A percentile compares a stretch with the other conserved stretches of the same genome.
These are phyloP conservation scores for Daldinia caldariorum DNA, from an alignment of 495 filamentous ascomycete species.

Conservation along the genomic window DNA sequence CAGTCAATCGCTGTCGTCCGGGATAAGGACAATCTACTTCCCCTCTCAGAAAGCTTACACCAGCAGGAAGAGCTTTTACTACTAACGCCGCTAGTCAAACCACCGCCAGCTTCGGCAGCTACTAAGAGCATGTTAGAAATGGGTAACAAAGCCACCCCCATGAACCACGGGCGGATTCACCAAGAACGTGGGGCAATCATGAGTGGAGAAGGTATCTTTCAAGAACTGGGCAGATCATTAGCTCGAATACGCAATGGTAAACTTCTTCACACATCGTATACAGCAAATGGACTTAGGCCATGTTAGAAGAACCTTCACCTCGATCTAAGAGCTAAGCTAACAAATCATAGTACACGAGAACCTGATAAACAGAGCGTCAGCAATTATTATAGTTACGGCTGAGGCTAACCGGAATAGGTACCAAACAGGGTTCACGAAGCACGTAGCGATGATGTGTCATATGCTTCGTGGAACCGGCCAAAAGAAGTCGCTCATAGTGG, in stretches of 20 bases:
- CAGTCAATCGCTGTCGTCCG: slow-evolving; percentile 86
- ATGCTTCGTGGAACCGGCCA: slow-evolving; percentile 64
- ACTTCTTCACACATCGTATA: slow-evolving; percentile 90
- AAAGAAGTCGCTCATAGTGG: slow-evolving; percentile 80
- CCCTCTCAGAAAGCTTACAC: slow-evolving; percentile 78
- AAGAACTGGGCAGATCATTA: slow-evolving; percentile 81
- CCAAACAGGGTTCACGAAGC: slow-evolving; percentile 90
- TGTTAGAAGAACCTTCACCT: slow-evolving; percentile 44
- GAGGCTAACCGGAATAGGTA: slow-evolving; percentile 92
- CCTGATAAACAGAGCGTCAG: slow-evolving; percentile 83
- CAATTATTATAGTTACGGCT: slow-evolving; percentile 86
- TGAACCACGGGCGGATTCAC: slow-evolving; percentile 64
- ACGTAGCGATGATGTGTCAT: slow-evolving; percentile 90
- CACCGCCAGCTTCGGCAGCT: slow-evolving; percentile 81
- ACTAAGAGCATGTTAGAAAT: slow-evolving; percentile 63
- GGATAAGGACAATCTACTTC: slow-evolving; percentile 80
- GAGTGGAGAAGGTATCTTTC: slow-evolving; percentile 87
- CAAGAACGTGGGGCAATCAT: slow-evolving; percentile 75
- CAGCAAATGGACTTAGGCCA: slow-evolving; percentile 85
- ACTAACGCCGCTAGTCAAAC: slow-evolving; percentile 85
- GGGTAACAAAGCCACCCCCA: slow-evolving; percentile 56
- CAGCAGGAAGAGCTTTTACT: slow-evolving; percentile 85
- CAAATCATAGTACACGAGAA: slow-evolving; percentile 75
- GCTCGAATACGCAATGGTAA: slow-evolving; percentile 83
- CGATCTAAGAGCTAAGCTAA: neutral